phyloP scores from a whole-genome alignment of 2,329 filamentous ascomycete genomes.

The Claviceps digitariae region DNA sequence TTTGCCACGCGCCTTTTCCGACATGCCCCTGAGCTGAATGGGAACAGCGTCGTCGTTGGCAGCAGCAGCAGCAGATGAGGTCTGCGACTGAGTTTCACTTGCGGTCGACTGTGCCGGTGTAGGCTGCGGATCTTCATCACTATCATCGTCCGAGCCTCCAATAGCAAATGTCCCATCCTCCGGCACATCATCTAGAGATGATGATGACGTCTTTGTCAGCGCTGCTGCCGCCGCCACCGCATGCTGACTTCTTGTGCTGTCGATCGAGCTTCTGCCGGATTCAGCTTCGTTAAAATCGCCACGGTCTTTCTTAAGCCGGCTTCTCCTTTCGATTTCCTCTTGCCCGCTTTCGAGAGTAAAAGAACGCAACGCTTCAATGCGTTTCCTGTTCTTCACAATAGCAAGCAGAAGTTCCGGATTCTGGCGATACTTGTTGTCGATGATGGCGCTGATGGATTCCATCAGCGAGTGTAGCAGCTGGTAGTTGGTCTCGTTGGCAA shows the following conservation, averaged over 20 bases:
- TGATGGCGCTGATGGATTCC: slow-evolving; percentile 76
- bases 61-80: slow-evolving; percentile 53
- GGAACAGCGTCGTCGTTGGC: slow-evolving; percentile 74
- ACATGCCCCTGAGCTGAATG: slow-evolving; percentile 78
- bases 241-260: slow-evolving; percentile 52
- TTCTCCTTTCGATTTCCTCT: slow-evolving; percentile 75
- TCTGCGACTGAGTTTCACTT: slow-evolving; percentile 47
- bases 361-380: slow-evolving; percentile 70
- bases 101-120: slow-evolving; percentile 51
- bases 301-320: slow-evolving; percentile 49
- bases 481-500: slow-evolving; percentile 89
- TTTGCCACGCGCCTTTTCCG: slow-evolving; percentile 92
- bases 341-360: slow-evolving; percentile 89
- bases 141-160: slow-evolving; percentile 65
- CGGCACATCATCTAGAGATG: slow-evolving; percentile 19
- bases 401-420: slow-evolving; percentile 74
- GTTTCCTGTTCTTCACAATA: slow-evolving; percentile 64
- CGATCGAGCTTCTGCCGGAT: slow-evolving; percentile 48
- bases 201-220: slow-evolving; percentile 12
- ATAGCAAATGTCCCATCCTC: slow-evolving; percentile 78
- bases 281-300: slow-evolving; percentile 35
- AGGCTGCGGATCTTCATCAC: slow-evolving; percentile 37
- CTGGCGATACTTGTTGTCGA: slow-evolving; percentile 75
- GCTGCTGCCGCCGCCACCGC: slow-evolving; percentile 8
- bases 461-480: slow-evolving; percentile 65